Conservation (phyloP, 257 asterid genomes). For the Euphrasia confusa region DNA sequence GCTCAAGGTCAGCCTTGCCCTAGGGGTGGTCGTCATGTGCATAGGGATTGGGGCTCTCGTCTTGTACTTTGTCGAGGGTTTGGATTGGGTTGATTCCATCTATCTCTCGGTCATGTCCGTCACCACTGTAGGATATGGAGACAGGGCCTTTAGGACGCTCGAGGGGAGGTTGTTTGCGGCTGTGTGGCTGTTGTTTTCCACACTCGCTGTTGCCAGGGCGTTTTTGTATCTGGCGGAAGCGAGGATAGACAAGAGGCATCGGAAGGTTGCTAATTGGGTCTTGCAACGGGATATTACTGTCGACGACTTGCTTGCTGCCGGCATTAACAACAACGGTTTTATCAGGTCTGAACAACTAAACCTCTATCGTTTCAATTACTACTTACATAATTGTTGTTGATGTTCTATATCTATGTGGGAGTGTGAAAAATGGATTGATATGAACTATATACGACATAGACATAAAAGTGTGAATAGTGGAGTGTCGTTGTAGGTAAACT, state of each 20-base stretch:
- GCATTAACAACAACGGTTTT: constrained; percentile 41
- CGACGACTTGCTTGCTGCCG: constrained; percentile 49
- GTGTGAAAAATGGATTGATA: no score
- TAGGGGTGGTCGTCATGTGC: constrained; percentile 43
- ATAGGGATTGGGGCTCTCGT: constrained; percentile 39
- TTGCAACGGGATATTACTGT: constrained; percentile 42
- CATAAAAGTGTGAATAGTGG: no score
- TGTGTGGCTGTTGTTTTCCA: constrained; percentile 44
- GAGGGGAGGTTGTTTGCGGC: constrained; percentile 47
- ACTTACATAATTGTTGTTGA: not conserved
- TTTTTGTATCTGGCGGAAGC: constrained; percentile 49
- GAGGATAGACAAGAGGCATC: constrained; percentile 46
- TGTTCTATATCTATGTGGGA: no score
- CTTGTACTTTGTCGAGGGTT: constrained; percentile 31
- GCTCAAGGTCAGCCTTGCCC: constrained; percentile 41
- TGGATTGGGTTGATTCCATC: constrained; percentile 40
- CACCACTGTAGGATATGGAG: constrained; percentile 59
- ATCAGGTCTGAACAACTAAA: constrained; percentile 29
- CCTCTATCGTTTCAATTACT: not conserved
- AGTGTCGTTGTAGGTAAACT: no score
- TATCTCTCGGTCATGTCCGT: constrained; percentile 52
- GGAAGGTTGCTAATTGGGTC: constrained; percentile 43
- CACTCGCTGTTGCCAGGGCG: constrained; percentile 56
- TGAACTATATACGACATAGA: no score
- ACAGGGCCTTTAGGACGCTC: constrained; percentile 43